A percentile compares a stretch with the other conserved stretches of the same genome.
Conservation (phyloP, 2,329 filamentous ascomycete genomes). For the Emmonsiellopsis sp. region DNA sequence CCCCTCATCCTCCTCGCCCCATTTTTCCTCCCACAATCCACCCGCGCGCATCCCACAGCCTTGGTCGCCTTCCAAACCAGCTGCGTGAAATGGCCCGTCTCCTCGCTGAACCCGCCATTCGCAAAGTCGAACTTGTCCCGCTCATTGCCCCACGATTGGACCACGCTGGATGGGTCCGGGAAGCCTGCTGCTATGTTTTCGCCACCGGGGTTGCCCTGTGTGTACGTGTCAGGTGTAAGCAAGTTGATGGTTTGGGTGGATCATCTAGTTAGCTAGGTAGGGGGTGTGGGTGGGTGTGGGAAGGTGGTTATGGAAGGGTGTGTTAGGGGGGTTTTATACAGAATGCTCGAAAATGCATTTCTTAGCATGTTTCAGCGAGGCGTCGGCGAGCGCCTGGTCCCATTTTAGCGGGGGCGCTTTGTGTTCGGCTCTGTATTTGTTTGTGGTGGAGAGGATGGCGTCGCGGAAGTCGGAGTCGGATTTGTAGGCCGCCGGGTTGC, state of each 20-base stretch:
- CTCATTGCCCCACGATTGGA: constrained; percentile 61
- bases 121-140: constrained; percentile 49
- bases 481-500: neutral
- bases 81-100: constrained; percentile 64
- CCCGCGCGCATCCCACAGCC: constrained; percentile 47
- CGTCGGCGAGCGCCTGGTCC: constrained; percentile 54
- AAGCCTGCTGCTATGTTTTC: constrained; percentile 68
- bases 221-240: neutral
- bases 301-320: neutral
- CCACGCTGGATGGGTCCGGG: constrained; percentile 45
- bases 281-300: too few species aligned
- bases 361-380: constrained; percentile 43
- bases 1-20: constrained; percentile 22
- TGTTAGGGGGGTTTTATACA: constrained; percentile 10
- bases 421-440: constrained; percentile 55
- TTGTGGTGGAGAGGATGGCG: constrained; percentile 39
- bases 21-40: constrained; percentile 30
- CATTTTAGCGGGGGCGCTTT: constrained; percentile 50
- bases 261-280: neutral
- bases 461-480: neutral
- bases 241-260: neutral
- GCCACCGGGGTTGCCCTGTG: constrained; percentile 34
- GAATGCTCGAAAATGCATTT: constrained; percentile 35
- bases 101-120: constrained; percentile 43
- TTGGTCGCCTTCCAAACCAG: constrained; percentile 59